A percentile compares a stretch with the other conserved stretches of the same genome.
Conservation (phyloP, 192 early-diverging fungal species). For the Coemansia umbellata region DNA sequence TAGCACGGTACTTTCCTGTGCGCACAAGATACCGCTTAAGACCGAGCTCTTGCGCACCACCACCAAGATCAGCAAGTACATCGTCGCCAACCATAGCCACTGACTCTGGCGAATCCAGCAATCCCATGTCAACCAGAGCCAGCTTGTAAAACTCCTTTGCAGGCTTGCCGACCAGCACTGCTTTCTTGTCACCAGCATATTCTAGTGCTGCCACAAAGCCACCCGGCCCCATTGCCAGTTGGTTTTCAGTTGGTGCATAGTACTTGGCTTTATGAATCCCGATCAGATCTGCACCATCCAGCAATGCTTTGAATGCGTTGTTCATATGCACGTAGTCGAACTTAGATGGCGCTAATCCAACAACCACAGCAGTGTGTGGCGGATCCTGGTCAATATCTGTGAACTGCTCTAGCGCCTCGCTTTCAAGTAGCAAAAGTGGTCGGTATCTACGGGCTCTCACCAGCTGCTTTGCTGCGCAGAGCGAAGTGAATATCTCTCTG, state of each 20-base stretch:
- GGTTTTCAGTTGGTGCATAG: constrained; percentile 55
- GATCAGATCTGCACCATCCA: constrained; percentile 59
- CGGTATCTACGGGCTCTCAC: constrained; percentile 52
- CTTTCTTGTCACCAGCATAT: constrained; percentile 62
- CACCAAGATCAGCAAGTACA: constrained; percentile 75
- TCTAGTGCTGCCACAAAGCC: constrained; percentile 84
- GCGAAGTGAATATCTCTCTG: constrained; percentile 72
- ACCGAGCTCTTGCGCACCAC: constrained; percentile 71
- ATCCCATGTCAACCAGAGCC: constrained; percentile 67
- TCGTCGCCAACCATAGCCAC: constrained; percentile 90
- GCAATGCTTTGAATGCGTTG: constrained; percentile 70
- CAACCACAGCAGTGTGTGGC: constrained; percentile 73
- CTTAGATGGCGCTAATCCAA: constrained; percentile 71
- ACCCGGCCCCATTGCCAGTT: constrained; percentile 80
- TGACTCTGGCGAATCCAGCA: constrained; percentile 41
- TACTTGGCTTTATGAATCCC: constrained; percentile 85
- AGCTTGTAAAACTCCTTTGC: constrained; percentile 68
- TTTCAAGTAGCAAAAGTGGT: constrained; percentile 76
- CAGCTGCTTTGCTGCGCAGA: constrained; percentile 68
- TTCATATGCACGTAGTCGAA: constrained; percentile 59
- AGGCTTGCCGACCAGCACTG: constrained; percentile 82
- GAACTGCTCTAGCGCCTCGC: constrained; percentile 71
- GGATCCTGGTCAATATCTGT: constrained; percentile 47
- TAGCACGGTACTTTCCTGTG: constrained; percentile 78
- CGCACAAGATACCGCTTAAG: constrained; percentile 62